Conservation (phyloP, 345 rosid species). For the Zanthoxylum bungeanum region DNA sequence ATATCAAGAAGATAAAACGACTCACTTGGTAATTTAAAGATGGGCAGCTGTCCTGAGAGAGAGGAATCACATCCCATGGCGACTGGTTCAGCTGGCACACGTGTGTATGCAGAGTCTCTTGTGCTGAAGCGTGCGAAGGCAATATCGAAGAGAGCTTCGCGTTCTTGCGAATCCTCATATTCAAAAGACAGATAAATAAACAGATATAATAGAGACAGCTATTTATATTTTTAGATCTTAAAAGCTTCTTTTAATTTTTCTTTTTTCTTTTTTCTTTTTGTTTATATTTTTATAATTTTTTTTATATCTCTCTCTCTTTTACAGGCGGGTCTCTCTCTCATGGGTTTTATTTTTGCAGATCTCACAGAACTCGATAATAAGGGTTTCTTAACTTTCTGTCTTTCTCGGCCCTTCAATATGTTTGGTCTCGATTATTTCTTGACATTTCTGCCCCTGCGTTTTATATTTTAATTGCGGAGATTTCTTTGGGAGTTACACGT, state of each 20-base stretch:
- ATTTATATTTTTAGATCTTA: slow-evolving; percentile 13
- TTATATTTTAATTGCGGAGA: slow-evolving; percentile 18
- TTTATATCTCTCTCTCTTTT: slow-evolving; percentile 2
- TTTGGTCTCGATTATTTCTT: slow-evolving; percentile 32
- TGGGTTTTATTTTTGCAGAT: slow-evolving; percentile 44
- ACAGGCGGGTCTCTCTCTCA: slow-evolving; percentile 11
- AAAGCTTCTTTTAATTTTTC: not conserved
- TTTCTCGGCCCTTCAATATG: slow-evolving; percentile 59
- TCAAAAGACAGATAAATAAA: not conserved
- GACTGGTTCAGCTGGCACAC: slow-evolving; percentile 92
- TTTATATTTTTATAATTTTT: slow-evolving; percentile 10
- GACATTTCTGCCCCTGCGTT: slow-evolving; percentile 34
- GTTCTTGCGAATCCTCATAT: slow-evolving; percentile 96
- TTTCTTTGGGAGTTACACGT: slow-evolving; percentile 32
- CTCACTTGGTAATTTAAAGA: slow-evolving; percentile 34
- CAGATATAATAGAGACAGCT: slow-evolving; percentile 11
- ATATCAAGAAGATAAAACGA: slow-evolving; percentile 15
- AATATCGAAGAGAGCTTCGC: slow-evolving; percentile 50
- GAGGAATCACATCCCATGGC: slow-evolving; percentile 89
- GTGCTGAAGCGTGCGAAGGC: slow-evolving; percentile 38
- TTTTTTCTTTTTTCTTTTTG: slow-evolving; percentile 8
- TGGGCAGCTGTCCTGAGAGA: slow-evolving; percentile 27
- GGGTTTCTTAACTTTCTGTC: slow-evolving; percentile 51
- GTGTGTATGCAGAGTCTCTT: slow-evolving; percentile 46
- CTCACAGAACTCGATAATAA: slow-evolving; percentile 69